Evolutionary conservation across 345 rosid genomes (phyloP).

Genomic region (Chamaenerion angustifolium): DNA sequence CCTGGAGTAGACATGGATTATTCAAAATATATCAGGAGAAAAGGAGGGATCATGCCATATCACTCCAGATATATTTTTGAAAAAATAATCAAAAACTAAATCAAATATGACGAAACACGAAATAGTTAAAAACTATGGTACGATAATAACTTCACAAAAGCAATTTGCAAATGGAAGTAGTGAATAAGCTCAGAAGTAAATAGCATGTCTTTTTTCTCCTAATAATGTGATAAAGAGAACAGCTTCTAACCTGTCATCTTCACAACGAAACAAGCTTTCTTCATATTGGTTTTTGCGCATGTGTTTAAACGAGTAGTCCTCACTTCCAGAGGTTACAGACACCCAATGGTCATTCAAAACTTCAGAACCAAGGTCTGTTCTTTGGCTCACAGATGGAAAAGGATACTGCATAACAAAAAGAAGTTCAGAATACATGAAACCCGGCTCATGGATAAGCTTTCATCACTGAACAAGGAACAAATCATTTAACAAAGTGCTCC

Average conservation of each 20-base stretch:
- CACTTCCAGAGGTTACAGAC: slow-evolving; percentile 98
- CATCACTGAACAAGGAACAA: background rate
- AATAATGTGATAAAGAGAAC: no score
- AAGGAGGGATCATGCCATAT: no score
- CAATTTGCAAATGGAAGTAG: slow-evolving; percentile 1
- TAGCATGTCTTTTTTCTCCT: no score
- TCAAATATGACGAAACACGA: no score
- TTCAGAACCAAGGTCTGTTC: slow-evolving; percentile 66
- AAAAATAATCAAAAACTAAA: no score
- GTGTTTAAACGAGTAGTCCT: slow-evolving; percentile 97
- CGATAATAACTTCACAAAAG: background rate
- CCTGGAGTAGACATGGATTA: slow-evolving; percentile 26
- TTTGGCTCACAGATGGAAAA: slow-evolving; percentile 69
- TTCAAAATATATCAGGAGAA: background rate
- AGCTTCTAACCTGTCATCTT: slow-evolving; percentile 66
- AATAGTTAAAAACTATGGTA: no score
- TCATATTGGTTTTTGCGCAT: slow-evolving; percentile 98
- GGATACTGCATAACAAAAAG: slow-evolving; percentile 46
- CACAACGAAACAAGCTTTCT: slow-evolving; percentile 90
- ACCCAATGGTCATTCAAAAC: slow-evolving; percentile 97
- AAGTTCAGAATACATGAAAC: no score
- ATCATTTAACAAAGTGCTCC: slow-evolving; percentile 9
- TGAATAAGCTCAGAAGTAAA: no score
- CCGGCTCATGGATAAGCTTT: no score
- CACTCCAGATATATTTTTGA: no score